Percentiles rank a stretch among this genome's conserved stretches.
Evolutionary conservation across 1,139 yeast genomes (phyloP).

Genomic region (Pneumocystis jirovecii): DNA sequence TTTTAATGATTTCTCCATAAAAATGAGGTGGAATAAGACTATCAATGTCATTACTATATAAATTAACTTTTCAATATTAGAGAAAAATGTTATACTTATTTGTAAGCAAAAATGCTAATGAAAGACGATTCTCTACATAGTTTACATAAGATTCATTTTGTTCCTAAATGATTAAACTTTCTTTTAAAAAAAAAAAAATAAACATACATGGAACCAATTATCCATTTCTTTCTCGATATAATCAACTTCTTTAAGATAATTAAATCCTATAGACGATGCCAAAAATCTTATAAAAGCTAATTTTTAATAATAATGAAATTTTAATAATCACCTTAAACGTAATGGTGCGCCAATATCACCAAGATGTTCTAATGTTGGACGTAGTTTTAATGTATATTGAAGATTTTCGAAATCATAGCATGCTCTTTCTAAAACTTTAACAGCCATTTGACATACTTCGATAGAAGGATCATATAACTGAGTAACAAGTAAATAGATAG

Average conservation of each 20-base stretch:
- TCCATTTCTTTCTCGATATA: constrained; percentile 45
- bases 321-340: not conserved
- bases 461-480: constrained; percentile 55
- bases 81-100: not conserved
- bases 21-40: constrained; percentile 44
- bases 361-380: constrained; percentile 35
- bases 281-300: constrained; percentile 33
- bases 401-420: constrained; percentile 29
- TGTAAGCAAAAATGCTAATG: constrained; percentile 10
- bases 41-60: not conserved
- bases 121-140: constrained; percentile 35
- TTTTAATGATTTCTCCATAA: constrained; percentile 62
- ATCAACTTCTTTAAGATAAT: constrained; percentile 35
- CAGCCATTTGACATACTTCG: constrained; percentile 45
- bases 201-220: constrained; percentile 36
- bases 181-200: not conserved
- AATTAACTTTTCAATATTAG: not conserved
- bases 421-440: constrained; percentile 36
- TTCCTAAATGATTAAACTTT: constrained; percentile 15
- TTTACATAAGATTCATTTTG: constrained; percentile 39
- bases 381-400: constrained; percentile 30
- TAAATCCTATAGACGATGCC: constrained; percentile 43
- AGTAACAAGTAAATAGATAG: constrained; percentile 39
- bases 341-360: constrained; percentile 35
- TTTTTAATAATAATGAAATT: not conserved